Conservation (phyloP, 106 monocot species). For the Iris macrosiphon region DNA sequence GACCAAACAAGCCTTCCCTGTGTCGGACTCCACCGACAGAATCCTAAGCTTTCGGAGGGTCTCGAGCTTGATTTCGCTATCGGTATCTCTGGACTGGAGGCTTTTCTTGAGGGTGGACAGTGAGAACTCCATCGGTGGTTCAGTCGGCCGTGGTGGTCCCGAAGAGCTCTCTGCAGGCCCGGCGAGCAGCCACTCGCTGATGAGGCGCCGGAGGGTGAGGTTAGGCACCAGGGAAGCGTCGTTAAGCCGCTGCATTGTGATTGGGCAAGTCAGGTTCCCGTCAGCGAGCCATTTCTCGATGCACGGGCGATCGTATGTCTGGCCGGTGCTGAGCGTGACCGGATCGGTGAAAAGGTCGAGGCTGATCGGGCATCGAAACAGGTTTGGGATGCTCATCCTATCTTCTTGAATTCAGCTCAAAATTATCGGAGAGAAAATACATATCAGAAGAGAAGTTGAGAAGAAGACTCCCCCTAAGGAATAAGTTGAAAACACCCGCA, state of each 20-base stretch:
- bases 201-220: constrained; percentile 8
- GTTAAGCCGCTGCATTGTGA: constrained; percentile 13
- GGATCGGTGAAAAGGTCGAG: constrained; percentile 17
- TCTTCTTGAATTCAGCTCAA: too few species aligned
- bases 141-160: neutral
- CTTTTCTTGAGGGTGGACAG: neutral
- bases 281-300: constrained; percentile 14
- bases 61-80: neutral
- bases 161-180: neutral
- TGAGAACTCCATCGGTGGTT: too few species aligned
- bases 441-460: too few species aligned
- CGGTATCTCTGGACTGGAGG: neutral
- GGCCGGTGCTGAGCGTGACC: constrained; percentile 15
- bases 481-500: too few species aligned
- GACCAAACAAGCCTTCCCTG: neutral
- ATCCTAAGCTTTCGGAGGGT: neutral
- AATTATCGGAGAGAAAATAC: too few species aligned
- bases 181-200: constrained; percentile 1
- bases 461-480: too few species aligned
- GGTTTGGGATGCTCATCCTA: constrained; percentile 6
- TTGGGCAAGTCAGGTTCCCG: constrained; percentile 15
- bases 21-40: constrained; percentile 1
- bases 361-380: constrained; percentile 14
- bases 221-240: constrained; percentile 9
- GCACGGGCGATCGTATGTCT: constrained; percentile 5